phyloP scores from a whole-genome alignment of 139 green algal species.

The Chlorella sp. region DNA sequence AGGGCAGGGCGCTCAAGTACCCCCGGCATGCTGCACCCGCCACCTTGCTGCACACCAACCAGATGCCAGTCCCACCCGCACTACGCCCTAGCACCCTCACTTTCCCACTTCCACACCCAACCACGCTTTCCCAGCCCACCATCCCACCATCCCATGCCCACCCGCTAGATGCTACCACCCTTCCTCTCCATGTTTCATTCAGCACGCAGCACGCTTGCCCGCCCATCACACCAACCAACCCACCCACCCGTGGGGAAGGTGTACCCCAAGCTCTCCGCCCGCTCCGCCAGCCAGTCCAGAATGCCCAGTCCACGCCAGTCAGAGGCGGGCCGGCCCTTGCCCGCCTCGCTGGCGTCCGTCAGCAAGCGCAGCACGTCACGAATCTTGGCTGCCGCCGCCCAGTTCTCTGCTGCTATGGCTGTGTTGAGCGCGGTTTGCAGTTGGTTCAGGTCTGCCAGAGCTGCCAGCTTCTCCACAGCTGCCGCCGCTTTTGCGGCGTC shows the following conservation, averaged over 20 bases:
- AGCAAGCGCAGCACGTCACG: constrained; percentile 51
- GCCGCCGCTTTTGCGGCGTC: neutral
- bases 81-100: too few relatives aligned
- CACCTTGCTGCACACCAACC: too few relatives aligned
- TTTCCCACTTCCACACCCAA: too few relatives aligned
- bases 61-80: too few relatives aligned
- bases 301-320: constrained; percentile 75
- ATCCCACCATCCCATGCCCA: too few relatives aligned
- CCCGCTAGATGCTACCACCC: too few relatives aligned
- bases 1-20: too few relatives aligned
- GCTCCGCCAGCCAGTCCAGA: constrained; percentile 78
- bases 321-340: neutral
- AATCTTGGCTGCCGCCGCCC: constrained; percentile 55
- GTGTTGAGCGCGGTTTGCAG: constrained; percentile 78
- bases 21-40: too few relatives aligned
- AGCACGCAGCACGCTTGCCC: too few relatives aligned
- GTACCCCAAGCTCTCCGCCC: constrained; percentile 74
- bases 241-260: constrained; percentile 71
- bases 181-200: too few relatives aligned
- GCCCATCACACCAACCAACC: neutral
- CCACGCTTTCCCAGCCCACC: too few relatives aligned
- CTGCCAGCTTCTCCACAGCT: constrained; percentile 1
- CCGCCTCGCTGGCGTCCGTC: neutral
- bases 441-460: constrained; percentile 72
- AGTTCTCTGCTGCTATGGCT: constrained; percentile 80